phyloP scores from a whole-genome alignment of 2,329 filamentous ascomycete genomes.

The Xylariaceae sp. region DNA sequence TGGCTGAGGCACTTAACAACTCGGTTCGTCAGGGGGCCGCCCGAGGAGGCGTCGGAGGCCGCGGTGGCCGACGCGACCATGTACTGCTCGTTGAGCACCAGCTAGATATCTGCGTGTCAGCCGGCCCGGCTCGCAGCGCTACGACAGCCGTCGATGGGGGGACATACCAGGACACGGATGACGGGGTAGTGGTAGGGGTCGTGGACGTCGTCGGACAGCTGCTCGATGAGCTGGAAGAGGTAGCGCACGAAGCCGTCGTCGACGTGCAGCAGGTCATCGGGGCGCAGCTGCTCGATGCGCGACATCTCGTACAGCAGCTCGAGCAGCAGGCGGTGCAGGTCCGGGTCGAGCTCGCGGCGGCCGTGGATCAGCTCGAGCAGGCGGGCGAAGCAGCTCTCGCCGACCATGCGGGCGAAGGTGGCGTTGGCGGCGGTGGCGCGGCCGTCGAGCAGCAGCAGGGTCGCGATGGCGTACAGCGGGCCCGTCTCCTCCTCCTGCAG shows the following conservation, averaged over 20 bases:
- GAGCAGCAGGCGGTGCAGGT: constrained; percentile 72
- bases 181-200: constrained; percentile 96
- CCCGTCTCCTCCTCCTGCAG: constrained; percentile 79
- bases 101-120: constrained; percentile 36
- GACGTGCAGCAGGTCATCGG: constrained; percentile 68
- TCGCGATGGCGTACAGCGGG: constrained; percentile 74
- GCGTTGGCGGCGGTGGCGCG: constrained; percentile 55
- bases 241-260: constrained; percentile 76
- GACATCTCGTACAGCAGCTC: constrained; percentile 96
- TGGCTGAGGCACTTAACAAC: constrained; percentile 86
- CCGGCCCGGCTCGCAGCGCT: too few species aligned
- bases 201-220: constrained; percentile 74
- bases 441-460: constrained; percentile 82
- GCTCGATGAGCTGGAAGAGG: constrained; percentile 82
- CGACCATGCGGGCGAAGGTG: constrained; percentile 80
- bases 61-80: constrained; percentile 67
- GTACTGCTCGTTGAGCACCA: constrained; percentile 97
- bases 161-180: constrained; percentile 77
- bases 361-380: constrained; percentile 73
- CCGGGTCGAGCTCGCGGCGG: constrained; percentile 56
- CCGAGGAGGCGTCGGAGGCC: constrained; percentile 31
- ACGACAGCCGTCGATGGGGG: too few species aligned
- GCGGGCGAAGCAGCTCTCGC: constrained; percentile 74
- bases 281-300: constrained; percentile 72
- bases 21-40: constrained; percentile 69